Base-by-base conservation (phyloP, 495 filamentous ascomycete species). In the Cercophora scortea region DNA sequence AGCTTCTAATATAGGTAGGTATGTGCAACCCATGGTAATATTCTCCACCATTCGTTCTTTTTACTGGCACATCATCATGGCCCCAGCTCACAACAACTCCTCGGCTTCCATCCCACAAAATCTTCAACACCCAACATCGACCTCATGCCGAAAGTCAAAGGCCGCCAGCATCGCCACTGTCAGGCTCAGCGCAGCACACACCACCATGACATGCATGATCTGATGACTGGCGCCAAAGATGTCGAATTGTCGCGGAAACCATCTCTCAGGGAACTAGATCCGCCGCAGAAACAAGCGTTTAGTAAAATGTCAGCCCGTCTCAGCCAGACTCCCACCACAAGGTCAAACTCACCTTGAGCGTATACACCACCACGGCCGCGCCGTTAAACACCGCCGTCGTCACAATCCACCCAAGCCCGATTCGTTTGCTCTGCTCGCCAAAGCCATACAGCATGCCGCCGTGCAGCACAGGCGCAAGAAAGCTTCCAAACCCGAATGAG, bases 161-260 rank as follows among this genome's bases (percentile, higher is more conserved):
- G 72, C 71, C 25, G 58, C 52, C 6, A 78, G 39, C 34, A 79
- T 62, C 4, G 70, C 77, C 50, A 59, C 47, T 36, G 70, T 69
- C 58, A 76, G 74, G 7, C 64, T 57, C 13, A 79, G 50, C 0
- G 69, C 74, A 0, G 79, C 77, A 10, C 69, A 45, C 17, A 79
- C 45, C 2, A 80, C 74, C 60, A 68, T 60, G 15, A 79, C 45
- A 47, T 81, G 79, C 48, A 80, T 68, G 13, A 78, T 61, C 61
- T 81, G 78, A 54, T 79, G 78, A 38, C 74, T 79, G 11, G 66
- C 69, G 9, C 77, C 75, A 8, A 68, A 57, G 7, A 80, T 61
- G 43, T 81, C 76, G 50, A 77, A 79, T n/a, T 45, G 58, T 3
- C 65, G 55, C 13, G 71, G 72, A 40, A 54, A 71, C 66, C 67